Conservation (phyloP, 495 filamentous ascomycete species). For the Penicillium malachiteum region DNA sequence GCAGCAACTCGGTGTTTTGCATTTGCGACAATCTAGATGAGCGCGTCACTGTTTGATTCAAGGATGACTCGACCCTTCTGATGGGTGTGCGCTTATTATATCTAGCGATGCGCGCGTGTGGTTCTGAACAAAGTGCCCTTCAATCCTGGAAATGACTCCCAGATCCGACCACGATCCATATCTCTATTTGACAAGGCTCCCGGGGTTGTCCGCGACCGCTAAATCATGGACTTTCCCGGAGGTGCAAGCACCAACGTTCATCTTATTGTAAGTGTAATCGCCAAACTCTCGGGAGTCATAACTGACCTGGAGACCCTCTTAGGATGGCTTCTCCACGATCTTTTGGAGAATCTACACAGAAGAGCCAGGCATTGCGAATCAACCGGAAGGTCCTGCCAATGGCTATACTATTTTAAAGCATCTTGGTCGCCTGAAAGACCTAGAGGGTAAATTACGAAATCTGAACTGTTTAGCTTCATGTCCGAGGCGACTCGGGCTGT, state of each 20-base stretch:
- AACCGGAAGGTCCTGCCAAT: constrained; percentile 37
- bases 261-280: constrained; percentile 40
- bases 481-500: constrained; percentile 43
- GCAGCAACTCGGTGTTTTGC: constrained; percentile 11
- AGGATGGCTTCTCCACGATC: constrained; percentile 52
- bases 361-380: constrained; percentile 35
- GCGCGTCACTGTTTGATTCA: constrained; percentile 1
- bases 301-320: constrained; percentile 14
- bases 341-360: constrained; percentile 52
- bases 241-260: constrained; percentile 47
- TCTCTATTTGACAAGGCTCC: constrained; percentile 31
- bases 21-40: constrained; percentile 12
- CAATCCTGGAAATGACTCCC: constrained; percentile 40
- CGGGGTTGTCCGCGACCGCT: constrained; percentile 30
- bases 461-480: constrained; percentile 43
- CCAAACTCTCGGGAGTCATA: not conserved
- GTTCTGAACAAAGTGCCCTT: constrained; percentile 7
- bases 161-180: constrained; percentile 22
- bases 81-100: constrained; percentile 17
- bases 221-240: constrained; percentile 51
- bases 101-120: constrained; percentile 8
- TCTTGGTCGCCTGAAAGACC: constrained; percentile 45
- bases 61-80: constrained; percentile 26
- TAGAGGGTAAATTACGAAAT: constrained; percentile 40
- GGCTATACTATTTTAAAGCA: constrained; percentile 46